A percentile compares a stretch with the other conserved stretches of the same genome.
Conservation (phyloP, 2,329 filamentous ascomycete genomes). For the Sporothrix protearum region DNA sequence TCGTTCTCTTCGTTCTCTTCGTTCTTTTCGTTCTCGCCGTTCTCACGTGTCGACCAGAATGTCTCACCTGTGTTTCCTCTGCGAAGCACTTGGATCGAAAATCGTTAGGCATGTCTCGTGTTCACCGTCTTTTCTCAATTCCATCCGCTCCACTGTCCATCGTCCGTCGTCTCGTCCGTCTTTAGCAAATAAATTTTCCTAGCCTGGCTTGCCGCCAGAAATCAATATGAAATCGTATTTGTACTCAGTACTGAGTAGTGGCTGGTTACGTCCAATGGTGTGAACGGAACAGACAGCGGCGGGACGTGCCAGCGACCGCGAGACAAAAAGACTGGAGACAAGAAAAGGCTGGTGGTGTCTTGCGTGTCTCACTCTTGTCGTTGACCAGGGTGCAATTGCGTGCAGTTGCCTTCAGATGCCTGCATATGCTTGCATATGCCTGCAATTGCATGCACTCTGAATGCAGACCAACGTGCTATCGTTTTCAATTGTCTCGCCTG, state of each 20-base stretch:
- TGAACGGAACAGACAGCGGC: not conserved
- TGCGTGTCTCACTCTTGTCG: not conserved
- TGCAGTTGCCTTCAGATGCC: not conserved
- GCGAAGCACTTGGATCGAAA: no score
- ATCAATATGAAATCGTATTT: not conserved
- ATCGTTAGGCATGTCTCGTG: not conserved
- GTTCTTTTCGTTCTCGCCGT: not conserved
- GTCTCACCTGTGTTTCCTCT: conserved; percentile 2
- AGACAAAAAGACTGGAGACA: not conserved
- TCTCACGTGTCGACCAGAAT: no score
- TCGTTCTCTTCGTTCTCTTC: not conserved
- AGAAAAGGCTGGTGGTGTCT: not conserved
- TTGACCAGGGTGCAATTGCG: not conserved
- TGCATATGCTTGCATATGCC: not conserved
- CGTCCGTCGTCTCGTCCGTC: no score
- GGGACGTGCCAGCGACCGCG: conserved; percentile 8
- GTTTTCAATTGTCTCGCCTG: conserved; percentile 9
- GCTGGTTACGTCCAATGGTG: no score
- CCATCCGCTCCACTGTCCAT: not conserved
- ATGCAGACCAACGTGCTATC: not conserved
- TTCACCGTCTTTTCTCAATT: conserved; percentile 10
- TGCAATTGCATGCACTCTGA: no score
- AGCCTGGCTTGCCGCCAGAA: conserved; percentile 11
- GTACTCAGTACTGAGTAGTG: no score
- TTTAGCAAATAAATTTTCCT: not conserved